Percentiles rank a stretch among this genome's conserved stretches.
Evolutionary conservation across 2,329 filamentous ascomycete species (phyloP).

Genomic region (Teratosphaeria epicoccoides): DNA sequence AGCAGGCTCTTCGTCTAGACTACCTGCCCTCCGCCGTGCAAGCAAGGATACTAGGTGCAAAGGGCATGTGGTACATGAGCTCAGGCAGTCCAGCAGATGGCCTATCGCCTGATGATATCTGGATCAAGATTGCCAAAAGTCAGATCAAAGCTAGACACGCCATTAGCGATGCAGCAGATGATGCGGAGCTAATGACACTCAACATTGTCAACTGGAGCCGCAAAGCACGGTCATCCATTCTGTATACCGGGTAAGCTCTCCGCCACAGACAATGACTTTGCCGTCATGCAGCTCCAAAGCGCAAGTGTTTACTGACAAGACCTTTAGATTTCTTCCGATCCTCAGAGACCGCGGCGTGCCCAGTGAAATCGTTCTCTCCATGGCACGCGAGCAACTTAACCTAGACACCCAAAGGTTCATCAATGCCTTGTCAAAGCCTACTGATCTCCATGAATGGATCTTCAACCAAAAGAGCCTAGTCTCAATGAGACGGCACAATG

Average conservation of each 20-base stretch:
- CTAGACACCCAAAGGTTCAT: constrained; percentile 44
- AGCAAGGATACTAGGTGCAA: constrained; percentile 59
- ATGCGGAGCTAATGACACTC: constrained; percentile 38
- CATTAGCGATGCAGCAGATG: constrained; percentile 12
- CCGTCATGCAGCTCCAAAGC: no score
- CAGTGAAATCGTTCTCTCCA: constrained; percentile 33
- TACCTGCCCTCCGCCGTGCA: constrained; percentile 57
- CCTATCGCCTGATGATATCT: constrained; percentile 27
- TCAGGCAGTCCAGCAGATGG: not conserved
- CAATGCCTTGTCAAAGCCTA: constrained; percentile 40
- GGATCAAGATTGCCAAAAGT: constrained; percentile 56
- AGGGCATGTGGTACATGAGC: constrained; percentile 60
- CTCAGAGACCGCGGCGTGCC: constrained; percentile 50
- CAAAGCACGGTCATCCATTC: constrained; percentile 39
- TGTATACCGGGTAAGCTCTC: constrained; percentile 51
- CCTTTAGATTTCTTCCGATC: constrained; percentile 48
- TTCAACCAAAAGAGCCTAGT: constrained; percentile 32
- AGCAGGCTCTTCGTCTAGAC: constrained; percentile 38
- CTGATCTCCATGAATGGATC: constrained; percentile 46
- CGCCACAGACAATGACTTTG: no score
- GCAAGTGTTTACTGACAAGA: not conserved
- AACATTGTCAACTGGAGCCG: constrained; percentile 48
- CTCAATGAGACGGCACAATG: constrained; percentile 22
- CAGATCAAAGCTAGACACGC: constrained; percentile 50
- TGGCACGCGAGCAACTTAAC: constrained; percentile 42